Conservation (phyloP, 1,284 basidiomycete species). For the Ustilago xerochloae region DNA sequence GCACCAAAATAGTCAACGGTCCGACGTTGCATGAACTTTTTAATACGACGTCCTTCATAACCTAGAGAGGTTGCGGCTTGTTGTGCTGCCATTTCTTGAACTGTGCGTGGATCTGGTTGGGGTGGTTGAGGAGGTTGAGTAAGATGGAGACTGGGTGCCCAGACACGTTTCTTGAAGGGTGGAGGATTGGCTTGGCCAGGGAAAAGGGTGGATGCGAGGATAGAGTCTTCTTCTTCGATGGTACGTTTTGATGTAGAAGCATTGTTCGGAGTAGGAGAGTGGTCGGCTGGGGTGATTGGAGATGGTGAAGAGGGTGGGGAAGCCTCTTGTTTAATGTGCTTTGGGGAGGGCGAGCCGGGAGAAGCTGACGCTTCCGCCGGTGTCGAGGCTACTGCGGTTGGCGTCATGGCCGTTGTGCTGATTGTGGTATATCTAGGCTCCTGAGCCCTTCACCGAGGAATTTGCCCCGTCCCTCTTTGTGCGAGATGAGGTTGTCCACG, state of each 20-base stretch:
- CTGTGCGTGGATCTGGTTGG: conserved; percentile 78
- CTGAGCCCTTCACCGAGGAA: too few species aligned
- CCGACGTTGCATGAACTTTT: conserved; percentile 88
- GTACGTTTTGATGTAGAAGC: conserved; percentile 40
- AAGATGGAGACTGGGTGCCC: conserved; percentile 66
- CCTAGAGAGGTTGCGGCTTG: conserved; percentile 65
- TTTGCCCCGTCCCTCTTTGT: too few species aligned
- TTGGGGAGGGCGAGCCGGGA: conserved; percentile 13
- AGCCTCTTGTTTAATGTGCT: neutral
- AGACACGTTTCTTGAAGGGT: conserved; percentile 39
- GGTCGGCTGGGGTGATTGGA: conserved; percentile 15
- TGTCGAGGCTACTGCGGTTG: conserved; percentile 8
- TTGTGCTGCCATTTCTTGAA: conserved; percentile 80
- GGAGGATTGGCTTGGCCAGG: conserved; percentile 4
- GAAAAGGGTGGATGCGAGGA: conserved; percentile 8
- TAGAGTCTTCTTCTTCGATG: conserved; percentile 28
- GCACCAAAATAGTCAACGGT: conserved; percentile 94
- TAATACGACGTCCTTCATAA: conserved; percentile 77
- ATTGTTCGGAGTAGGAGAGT: neutral
- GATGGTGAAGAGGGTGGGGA: conserved; percentile 5
- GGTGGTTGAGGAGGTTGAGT: conserved; percentile 77
- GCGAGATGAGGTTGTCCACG: too few species aligned
- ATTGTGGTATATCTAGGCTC: too few species aligned
- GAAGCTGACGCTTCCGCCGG: conserved; percentile 4
- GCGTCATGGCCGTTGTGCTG: too few species aligned